Evolutionary conservation across 192 early-diverging fungal species (phyloP), one percentile per base, ranked within the genome.

Genomic region (Backusella westeae): DNA sequence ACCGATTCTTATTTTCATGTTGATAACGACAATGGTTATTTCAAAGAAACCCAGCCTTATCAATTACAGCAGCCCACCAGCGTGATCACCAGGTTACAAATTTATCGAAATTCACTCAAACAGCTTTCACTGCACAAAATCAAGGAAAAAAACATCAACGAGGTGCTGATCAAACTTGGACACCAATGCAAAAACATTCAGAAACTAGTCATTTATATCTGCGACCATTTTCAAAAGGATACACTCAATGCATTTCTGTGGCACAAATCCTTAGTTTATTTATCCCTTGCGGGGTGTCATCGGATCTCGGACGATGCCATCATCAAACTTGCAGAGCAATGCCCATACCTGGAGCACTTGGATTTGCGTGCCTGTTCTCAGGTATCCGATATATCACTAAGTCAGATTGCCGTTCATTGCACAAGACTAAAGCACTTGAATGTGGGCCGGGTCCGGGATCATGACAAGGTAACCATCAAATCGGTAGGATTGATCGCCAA

Each of bases 201-300:
- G 26, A 23, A 29, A 26, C 56, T 63, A 9, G 26, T 3, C 2
- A 29, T 63, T 3, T 63, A 63, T 29, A 63, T 63, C 12, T 88
- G 87, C 26, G 87, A 85, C 38, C 78, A 83, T 69, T 71, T 88
- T 6, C 79, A 81, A 15, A 85, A 85, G 39, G 75, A 68, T 23
- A 81, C 81, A 12, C 79, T 88, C 7, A 52, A 78, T 21, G 49
- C 83, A 7, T 81, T 88, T 26, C 73, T 82, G 4, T 78, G 44
- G 69, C 81, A 73, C 79, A 76, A 32, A 72, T 14, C 26, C 44
- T 34, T 87, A 1, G 83, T 81, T 4, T 77, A 84, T 19, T 21
- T 88, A 8, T 77, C 85, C 9, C 68, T 88, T 26, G 84, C 83
- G 23, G 87, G 87, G 8, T 86, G 84, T 34, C 78, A 84, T 42